Evolutionary conservation across 768 basidiomycete genomes (phyloP).

Genomic region (Hypsizygus marmoreus): DNA sequence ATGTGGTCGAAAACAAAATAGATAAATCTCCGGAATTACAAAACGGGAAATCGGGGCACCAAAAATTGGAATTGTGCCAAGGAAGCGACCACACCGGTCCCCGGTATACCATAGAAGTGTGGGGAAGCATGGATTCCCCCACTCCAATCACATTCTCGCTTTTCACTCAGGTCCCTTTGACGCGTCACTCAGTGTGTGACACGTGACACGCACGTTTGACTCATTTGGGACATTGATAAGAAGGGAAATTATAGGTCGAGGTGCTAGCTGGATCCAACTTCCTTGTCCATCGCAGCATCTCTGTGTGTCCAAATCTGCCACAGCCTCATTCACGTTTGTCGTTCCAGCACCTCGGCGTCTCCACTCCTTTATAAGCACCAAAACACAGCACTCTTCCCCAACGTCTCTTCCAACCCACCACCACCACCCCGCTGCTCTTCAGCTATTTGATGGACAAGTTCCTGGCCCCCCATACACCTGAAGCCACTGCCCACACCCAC

Average conservation of each 20-base stretch:
- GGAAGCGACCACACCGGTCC: slow-evolving; percentile 2
- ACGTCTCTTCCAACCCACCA: slow-evolving; percentile 15
- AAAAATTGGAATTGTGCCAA: slow-evolving; percentile 1
- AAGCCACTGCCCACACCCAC: slow-evolving; percentile 70
- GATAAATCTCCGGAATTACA: slow-evolving; percentile 3
- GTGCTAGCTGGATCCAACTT: too few species aligned
- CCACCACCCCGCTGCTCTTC: slow-evolving; percentile 15
- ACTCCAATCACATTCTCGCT: slow-evolving; percentile 1
- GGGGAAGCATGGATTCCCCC: not conserved
- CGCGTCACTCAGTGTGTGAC: slow-evolving; percentile 13
- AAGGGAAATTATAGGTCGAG: too few species aligned
- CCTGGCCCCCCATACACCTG: slow-evolving; percentile 71
- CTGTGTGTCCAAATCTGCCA: too few species aligned
- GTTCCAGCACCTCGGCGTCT: slow-evolving; percentile 18
- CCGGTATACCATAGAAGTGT: not conserved
- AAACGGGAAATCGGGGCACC: slow-evolving; percentile 2
- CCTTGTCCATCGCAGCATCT: too few species aligned
- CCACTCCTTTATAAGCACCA: slow-evolving; percentile 8
- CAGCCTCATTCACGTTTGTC: slow-evolving; percentile 38
- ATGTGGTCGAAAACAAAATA: slow-evolving; percentile 2
- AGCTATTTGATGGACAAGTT: slow-evolving; percentile 61
- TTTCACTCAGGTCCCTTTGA: slow-evolving; percentile 7
- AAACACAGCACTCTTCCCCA: slow-evolving; percentile 8
- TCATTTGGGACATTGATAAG: too few species aligned
- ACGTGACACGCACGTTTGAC: slow-evolving; percentile 28